phyloP scores from a whole-genome alignment of 2,329 filamentous ascomycete species.

The Penicillium sp. region DNA sequence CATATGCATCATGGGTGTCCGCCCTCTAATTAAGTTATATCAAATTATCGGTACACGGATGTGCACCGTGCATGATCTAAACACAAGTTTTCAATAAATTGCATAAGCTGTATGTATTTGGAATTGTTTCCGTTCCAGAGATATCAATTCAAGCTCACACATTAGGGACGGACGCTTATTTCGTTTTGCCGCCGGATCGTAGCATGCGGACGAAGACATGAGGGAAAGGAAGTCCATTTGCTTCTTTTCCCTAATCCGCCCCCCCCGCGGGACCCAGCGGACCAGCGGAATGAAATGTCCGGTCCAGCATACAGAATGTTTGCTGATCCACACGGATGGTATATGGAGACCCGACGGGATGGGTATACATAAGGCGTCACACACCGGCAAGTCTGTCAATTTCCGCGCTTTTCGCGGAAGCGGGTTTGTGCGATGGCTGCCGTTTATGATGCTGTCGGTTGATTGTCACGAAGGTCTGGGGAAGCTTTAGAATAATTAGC shows the following conservation, averaged over 20 bases:
- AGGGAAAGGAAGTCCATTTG: too few species aligned
- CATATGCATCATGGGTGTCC: background rate
- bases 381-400: background rate
- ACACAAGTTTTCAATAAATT: background rate
- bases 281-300: too few species aligned
- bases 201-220: background rate
- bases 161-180: background rate
- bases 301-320: too few species aligned
- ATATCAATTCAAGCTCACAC: background rate
- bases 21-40: background rate
- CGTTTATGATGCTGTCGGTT: background rate
- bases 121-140: background rate
- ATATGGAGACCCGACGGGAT: background rate
- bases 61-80: background rate
- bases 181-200: background rate
- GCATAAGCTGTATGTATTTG: background rate
- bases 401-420: background rate
- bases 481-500: background rate
- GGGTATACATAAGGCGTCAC: background rate
- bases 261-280: too few species aligned
- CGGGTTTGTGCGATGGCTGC: too few species aligned
- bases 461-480: too few species aligned
- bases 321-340: background rate
- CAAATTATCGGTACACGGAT: background rate
- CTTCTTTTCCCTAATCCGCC: too few species aligned